These are phyloP conservation scores for Penicillium sp. DNA, from an alignment of 2,329 filamentous ascomycete species.

Conservation along the genomic window DNA sequence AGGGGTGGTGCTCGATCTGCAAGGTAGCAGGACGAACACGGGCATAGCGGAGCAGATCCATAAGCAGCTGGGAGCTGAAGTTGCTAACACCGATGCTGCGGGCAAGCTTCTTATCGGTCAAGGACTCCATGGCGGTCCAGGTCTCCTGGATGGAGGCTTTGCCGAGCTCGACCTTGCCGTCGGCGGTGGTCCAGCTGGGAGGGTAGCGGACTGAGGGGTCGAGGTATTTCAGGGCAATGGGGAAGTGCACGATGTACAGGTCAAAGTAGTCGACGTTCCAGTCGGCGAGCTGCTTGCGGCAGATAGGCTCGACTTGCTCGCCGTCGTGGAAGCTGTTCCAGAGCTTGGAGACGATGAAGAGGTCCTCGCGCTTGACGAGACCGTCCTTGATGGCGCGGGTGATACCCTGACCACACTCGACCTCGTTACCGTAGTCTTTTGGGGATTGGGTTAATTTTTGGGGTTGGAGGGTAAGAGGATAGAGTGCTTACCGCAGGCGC, in stretches of 20 bases:
- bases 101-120: conserved; percentile 68
- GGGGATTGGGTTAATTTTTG: not conserved
- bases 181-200: conserved; percentile 70
- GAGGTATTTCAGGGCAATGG: conserved; percentile 80
- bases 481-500: conserved; percentile 53
- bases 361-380: conserved; percentile 77
- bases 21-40: conserved; percentile 72
- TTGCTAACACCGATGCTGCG: conserved; percentile 79
- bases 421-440: conserved; percentile 79
- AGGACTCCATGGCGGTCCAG: conserved; percentile 75
- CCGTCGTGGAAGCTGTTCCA: conserved; percentile 90
- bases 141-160: conserved; percentile 77
- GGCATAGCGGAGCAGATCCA: conserved; percentile 78
- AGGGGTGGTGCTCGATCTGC: conserved; percentile 89
- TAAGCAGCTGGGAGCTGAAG: conserved; percentile 75
- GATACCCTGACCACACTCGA: conserved; percentile 73
- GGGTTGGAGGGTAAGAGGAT: not conserved
- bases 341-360: conserved; percentile 91
- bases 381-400: conserved; percentile 78
- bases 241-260: conserved; percentile 87
- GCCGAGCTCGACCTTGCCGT: conserved; percentile 62
- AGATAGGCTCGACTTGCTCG: conserved; percentile 73
- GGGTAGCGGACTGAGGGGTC: conserved; percentile 78
- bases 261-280: conserved; percentile 90
- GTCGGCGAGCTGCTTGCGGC: conserved; percentile 73